phyloP scores from a whole-genome alignment of 768 basidiomycete species.

The Pisolithus tinctorius region DNA sequence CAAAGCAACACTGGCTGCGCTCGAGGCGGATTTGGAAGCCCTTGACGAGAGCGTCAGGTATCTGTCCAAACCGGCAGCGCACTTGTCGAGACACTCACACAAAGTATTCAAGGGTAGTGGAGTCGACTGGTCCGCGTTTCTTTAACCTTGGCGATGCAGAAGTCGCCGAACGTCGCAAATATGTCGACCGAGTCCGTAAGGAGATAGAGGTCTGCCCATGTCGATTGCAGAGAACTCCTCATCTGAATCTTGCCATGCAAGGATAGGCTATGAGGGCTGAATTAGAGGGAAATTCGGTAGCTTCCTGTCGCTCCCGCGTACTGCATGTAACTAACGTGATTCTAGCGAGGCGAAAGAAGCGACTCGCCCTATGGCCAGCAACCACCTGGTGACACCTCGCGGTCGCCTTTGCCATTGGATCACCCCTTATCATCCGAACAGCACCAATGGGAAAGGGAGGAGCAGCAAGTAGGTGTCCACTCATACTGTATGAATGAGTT shows the following conservation, averaged over 20 bases:
- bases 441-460: slow-evolving; percentile 75
- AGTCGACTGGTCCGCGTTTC: slow-evolving; percentile 73
- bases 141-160: slow-evolving; percentile 80
- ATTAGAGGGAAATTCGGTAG: slow-evolving; percentile 30
- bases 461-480: slow-evolving; percentile 61
- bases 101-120: slow-evolving; percentile 60
- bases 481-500: neutral
- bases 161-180: slow-evolving; percentile 66
- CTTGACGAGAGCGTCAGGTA: slow-evolving; percentile 92
- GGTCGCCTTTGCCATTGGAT: slow-evolving; percentile 7
- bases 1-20: slow-evolving; percentile 63
- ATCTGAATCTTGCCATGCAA: slow-evolving; percentile 26
- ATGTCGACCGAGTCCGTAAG: slow-evolving; percentile 65
- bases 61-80: slow-evolving; percentile 13
- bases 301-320: neutral
- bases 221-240: slow-evolving; percentile 3
- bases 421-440: slow-evolving; percentile 37
- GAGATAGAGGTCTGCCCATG: slow-evolving; percentile 69
- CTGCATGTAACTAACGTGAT: neutral
- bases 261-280: slow-evolving; percentile 73
- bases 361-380: slow-evolving; percentile 10
- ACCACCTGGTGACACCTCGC: slow-evolving; percentile 15
- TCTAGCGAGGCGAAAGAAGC: slow-evolving; percentile 1
- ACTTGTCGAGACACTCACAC: neutral
- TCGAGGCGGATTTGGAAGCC: slow-evolving; percentile 87